Percentiles rank a stretch among this genome's conserved stretches.
Conservation (phyloP, 179 eudicot species). For the Beta lomatogona region DNA sequence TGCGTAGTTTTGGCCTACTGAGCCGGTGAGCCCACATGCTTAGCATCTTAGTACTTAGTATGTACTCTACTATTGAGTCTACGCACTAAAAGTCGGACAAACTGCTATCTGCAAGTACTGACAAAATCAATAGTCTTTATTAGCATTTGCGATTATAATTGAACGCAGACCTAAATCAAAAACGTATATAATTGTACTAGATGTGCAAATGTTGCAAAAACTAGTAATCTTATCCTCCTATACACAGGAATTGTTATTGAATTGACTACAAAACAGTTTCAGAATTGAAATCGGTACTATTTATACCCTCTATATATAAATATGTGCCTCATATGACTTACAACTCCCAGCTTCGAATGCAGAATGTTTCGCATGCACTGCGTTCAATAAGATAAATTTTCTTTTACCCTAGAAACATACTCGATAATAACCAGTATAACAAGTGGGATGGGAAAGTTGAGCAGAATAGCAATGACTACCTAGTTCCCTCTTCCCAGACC, state of each 20-base stretch:
- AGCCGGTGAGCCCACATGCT: no score
- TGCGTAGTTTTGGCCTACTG: no score
- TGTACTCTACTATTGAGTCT: no score
- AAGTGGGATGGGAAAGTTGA: background rate
- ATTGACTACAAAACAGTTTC: background rate
- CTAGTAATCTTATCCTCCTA: background rate
- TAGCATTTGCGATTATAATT: no score
- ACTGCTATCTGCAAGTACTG: no score
- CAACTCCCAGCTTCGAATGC: slow-evolving; percentile 15
- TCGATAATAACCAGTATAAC: slow-evolving; percentile 9
- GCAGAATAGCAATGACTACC: slow-evolving; percentile 14
- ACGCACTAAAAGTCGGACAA: no score
- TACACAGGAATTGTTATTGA: background rate
- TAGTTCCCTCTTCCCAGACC: slow-evolving; percentile 12
- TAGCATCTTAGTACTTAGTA: no score
- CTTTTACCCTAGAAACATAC: slow-evolving; percentile 1
- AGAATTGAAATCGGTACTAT: background rate
- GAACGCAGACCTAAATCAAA: no score
- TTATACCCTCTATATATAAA: slow-evolving; percentile 11
- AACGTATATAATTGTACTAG: background rate
- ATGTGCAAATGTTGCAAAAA: background rate
- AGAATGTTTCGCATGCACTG: slow-evolving; percentile 4
- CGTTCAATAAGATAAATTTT: background rate
- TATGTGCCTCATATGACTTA: slow-evolving; percentile 20
- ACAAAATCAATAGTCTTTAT: no score